Conservation (phyloP, 1,284 basidiomycete genomes). For the Pascua sp. region DNA sequence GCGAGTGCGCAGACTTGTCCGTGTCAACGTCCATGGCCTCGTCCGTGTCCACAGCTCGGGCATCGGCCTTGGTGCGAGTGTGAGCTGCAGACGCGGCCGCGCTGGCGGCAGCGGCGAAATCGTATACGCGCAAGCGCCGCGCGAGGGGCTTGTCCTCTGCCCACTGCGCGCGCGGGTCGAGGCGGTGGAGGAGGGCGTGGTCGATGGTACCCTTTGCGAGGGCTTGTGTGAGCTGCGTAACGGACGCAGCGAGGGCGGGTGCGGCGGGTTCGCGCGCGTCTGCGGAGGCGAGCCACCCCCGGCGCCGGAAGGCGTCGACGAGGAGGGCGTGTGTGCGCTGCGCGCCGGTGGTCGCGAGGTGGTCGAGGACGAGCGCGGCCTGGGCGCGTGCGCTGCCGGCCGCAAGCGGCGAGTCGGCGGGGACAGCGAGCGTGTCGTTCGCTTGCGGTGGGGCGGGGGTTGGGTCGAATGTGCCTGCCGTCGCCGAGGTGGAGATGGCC, state of each 20-base stretch:
- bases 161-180: not conserved
- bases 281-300: constrained; percentile 9
- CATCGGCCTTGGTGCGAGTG: no score
- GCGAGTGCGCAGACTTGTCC: no score
- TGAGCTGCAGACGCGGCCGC: not conserved
- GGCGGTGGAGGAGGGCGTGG: not conserved
- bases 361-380: constrained; percentile 69
- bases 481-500: not conserved
- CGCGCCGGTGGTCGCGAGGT: constrained; percentile 76
- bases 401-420: constrained; percentile 4
- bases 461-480: not conserved
- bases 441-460: not conserved
- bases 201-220: not conserved
- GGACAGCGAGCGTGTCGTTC: constrained; percentile 2
- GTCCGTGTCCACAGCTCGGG: not conserved
- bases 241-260: not conserved
- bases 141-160: not conserved
- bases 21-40: constrained; percentile 1
- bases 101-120: not conserved
- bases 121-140: constrained; percentile 5
- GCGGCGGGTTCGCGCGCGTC: not conserved
- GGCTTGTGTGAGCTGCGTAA: not conserved
- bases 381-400: constrained; percentile 47
- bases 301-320: constrained; percentile 12
- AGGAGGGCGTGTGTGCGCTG: constrained; percentile 53